Evolutionary conservation across 2,329 filamentous ascomycete genomes (phyloP).

Genomic region (Pseudogymnoascus sp.): DNA sequence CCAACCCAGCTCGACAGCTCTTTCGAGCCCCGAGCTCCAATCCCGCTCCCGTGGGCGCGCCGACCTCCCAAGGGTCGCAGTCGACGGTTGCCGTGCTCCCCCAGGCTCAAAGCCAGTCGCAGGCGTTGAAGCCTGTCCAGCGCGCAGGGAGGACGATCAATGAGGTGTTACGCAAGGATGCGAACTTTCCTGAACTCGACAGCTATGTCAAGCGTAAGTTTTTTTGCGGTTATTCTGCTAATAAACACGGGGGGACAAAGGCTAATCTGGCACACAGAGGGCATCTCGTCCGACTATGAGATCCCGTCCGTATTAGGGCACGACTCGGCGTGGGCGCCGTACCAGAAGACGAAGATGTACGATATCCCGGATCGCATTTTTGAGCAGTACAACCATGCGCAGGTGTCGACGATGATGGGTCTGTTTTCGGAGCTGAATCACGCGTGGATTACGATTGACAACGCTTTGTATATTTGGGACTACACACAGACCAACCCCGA

Average conservation of each 20-base stretch:
- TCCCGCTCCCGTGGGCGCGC: conserved; percentile 22
- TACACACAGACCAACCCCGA: conserved; percentile 90
- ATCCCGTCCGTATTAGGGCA: conserved; percentile 46
- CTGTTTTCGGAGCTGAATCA: conserved; percentile 91
- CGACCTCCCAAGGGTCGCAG: conserved; percentile 15
- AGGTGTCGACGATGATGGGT: conserved; percentile 88
- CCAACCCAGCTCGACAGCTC: conserved; percentile 44
- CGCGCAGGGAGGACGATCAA: conserved; percentile 82
- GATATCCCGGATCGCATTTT: conserved; percentile 88
- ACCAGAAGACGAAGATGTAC: conserved; percentile 79
- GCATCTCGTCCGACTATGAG: conserved; percentile 88
- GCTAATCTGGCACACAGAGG: conserved; percentile 48
- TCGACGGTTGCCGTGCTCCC: conserved; percentile 25
- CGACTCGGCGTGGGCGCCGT: conserved; percentile 73
- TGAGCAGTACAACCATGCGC: conserved; percentile 80
- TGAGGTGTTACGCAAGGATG: conserved; percentile 65
- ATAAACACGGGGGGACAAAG: conserved; percentile 21
- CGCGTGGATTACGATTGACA: conserved; percentile 93
- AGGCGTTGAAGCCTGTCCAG: conserved; percentile 59
- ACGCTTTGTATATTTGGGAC: conserved; percentile 94
- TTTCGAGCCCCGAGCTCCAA: conserved; percentile 32
- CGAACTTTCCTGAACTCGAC: conserved; percentile 80
- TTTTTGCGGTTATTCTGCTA: neutral
- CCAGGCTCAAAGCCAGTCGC: conserved; percentile 37
- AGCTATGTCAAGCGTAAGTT: conserved; percentile 78